Conservation (phyloP, 176 grass and related monocot genomes). For the Coix lacrymajobi region DNA sequence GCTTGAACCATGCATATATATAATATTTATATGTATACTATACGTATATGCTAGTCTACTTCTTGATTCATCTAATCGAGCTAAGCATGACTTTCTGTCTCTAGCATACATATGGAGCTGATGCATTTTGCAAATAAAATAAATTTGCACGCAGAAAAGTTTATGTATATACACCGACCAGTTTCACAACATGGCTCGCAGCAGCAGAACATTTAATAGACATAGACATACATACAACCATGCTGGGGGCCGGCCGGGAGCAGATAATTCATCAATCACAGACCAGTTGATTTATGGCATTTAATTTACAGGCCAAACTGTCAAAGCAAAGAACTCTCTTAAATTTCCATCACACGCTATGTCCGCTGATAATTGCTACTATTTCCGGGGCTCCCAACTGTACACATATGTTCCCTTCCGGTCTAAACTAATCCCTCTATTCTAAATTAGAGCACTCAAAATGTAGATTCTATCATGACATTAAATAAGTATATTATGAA, state of each 20-base stretch:
- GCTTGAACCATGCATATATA: background rate
- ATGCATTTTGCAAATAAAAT: background rate
- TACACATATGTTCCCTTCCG: background rate
- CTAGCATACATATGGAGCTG: background rate
- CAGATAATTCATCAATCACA: background rate
- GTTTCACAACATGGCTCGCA: background rate
- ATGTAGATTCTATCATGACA: no score
- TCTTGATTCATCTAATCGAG: background rate
- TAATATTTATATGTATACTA: background rate
- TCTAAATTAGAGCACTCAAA: no score
- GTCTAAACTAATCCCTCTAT: no score
- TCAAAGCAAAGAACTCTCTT: constrained; percentile 22
- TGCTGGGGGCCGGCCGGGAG: background rate
- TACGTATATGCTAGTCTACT: background rate
- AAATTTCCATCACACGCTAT: background rate
- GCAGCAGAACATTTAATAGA: background rate
- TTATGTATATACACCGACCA: background rate
- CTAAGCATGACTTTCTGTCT: background rate
- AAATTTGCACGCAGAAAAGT: background rate
- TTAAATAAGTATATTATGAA: no score
- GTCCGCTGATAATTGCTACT: background rate
- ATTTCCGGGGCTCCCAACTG: background rate
- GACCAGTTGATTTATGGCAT: background rate
- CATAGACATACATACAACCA: background rate
- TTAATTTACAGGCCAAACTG: background rate